Percentiles rank a stretch among this genome's conserved stretches.
phyloP scores from a whole-genome alignment of 495 filamentous ascomycete genomes.

The Aspergillus campestris region DNA sequence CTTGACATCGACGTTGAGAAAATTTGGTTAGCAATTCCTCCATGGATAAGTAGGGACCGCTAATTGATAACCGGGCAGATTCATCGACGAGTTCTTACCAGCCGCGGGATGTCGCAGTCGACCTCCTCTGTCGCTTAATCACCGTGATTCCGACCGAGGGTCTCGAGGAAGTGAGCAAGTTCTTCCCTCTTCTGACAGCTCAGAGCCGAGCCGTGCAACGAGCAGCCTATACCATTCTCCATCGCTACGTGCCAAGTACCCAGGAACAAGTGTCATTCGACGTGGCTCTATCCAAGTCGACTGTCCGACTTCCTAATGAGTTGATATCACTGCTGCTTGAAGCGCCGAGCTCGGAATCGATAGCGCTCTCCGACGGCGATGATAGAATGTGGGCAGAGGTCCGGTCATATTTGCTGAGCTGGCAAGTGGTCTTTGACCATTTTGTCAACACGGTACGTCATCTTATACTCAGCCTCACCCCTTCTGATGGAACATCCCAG shows the following conservation, averaged over 20 bases:
- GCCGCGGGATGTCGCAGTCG: conserved; percentile 62
- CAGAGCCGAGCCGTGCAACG: conserved; percentile 68
- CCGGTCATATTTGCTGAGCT: conserved; percentile 79
- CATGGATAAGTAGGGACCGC: background rate
- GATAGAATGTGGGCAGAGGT: conserved; percentile 35
- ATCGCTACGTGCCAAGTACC: conserved; percentile 59
- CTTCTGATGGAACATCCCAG: background rate
- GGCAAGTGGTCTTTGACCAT: conserved; percentile 85
- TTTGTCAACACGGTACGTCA: conserved; percentile 59
- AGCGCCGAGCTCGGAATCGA: conserved; percentile 33
- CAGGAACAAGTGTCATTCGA: conserved; percentile 85
- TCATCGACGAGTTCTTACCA: conserved; percentile 46
- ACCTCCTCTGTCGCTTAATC: conserved; percentile 56
- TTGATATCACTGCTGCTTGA: conserved; percentile 57
- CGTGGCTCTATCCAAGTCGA: conserved; percentile 63
- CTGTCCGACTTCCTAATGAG: conserved; percentile 58
- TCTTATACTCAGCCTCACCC: background rate
- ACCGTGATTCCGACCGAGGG: conserved; percentile 46
- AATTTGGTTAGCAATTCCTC: conserved; percentile 28
- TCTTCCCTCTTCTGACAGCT: conserved; percentile 67
- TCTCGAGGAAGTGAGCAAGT: conserved; percentile 48
- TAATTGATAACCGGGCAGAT: conserved; percentile 24
- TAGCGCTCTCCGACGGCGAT: conserved; percentile 40
- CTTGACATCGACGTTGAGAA: conserved; percentile 45
- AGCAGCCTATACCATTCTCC: conserved; percentile 72